These are phyloP conservation scores for Solanum aculeatissimum DNA, from an alignment of 305 asterid species.

Conservation along the genomic window DNA sequence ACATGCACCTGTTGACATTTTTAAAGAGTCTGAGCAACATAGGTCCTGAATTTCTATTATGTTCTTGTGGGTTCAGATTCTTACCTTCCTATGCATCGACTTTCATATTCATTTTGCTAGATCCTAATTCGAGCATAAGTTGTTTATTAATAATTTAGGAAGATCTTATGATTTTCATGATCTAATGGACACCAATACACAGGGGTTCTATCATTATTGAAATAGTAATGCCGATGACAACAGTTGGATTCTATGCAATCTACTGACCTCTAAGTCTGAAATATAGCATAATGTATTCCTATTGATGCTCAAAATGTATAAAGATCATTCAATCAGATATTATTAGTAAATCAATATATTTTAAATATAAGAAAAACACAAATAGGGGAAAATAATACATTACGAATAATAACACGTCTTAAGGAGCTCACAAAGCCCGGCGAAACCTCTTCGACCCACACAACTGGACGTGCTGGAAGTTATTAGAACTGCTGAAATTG, in stretches of 20 bases:
- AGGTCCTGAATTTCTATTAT: too few relatives aligned
- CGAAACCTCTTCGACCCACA: not conserved
- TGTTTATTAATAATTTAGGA: not conserved
- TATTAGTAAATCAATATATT: too few relatives aligned
- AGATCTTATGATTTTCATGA: not conserved
- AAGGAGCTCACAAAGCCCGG: too few relatives aligned
- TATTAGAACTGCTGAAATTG: too few relatives aligned
- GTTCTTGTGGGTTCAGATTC: too few relatives aligned
- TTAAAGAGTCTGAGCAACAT: too few relatives aligned
- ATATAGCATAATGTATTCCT: too few relatives aligned
- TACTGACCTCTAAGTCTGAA: too few relatives aligned
- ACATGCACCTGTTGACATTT: too few relatives aligned
- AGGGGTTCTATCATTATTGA: constrained; percentile 40
- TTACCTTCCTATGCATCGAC: not conserved
- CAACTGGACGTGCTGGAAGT: not conserved
- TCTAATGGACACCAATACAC: not conserved
- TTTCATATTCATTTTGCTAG: constrained; percentile 2
- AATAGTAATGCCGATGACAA: not conserved
- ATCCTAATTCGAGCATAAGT: not conserved
- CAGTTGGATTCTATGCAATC: too few relatives aligned
- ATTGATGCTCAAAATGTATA: not conserved
- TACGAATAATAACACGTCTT: not conserved
- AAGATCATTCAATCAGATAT: not conserved
- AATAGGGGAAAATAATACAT: too few relatives aligned
- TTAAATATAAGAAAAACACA: too few relatives aligned